A percentile compares a stretch with the other conserved stretches of the same genome.
These are phyloP conservation scores for Sclerotinia glacialis DNA, from an alignment of 2,329 filamentous ascomycete species.

Conservation along the genomic window DNA sequence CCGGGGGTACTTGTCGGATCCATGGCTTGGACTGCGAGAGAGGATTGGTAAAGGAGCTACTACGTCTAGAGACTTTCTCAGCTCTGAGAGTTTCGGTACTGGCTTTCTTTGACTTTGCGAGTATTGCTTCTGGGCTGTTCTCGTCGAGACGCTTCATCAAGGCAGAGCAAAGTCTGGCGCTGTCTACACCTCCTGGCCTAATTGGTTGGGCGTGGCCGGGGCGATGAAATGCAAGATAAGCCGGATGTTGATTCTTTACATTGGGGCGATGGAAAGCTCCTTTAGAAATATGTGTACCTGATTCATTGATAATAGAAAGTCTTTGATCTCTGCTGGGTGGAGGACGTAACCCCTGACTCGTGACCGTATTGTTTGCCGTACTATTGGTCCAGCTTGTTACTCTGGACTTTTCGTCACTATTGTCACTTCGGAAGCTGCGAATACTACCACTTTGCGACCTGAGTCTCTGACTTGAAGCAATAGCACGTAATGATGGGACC, in stretches of 20 bases:
- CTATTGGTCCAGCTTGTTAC: constrained; percentile 68
- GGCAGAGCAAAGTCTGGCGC: constrained; percentile 60
- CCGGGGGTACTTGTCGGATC: constrained; percentile 33
- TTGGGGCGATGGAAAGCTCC: constrained; percentile 39
- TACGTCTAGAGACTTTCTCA: constrained; percentile 23
- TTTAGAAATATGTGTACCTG: constrained; percentile 46
- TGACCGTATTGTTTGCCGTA: constrained; percentile 56
- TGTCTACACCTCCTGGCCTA: constrained; percentile 45
- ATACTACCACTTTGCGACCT: constrained; percentile 55
- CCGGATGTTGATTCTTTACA: constrained; percentile 35
- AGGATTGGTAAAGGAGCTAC: constrained; percentile 26
- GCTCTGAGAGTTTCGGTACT: constrained; percentile 28
- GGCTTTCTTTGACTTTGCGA: constrained; percentile 26
- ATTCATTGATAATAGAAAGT: constrained; percentile 63
- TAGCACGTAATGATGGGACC: constrained; percentile 50
- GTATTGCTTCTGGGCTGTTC: constrained; percentile 38
- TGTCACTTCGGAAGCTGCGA: constrained; percentile 46
- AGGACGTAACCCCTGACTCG: constrained; percentile 38
- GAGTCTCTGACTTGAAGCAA: constrained; percentile 47
- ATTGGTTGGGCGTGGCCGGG: constrained; percentile 23
- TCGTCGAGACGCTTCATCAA: constrained; percentile 56
- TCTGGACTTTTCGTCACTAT: constrained; percentile 56
- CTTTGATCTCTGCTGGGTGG: constrained; percentile 52
- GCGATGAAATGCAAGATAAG: constrained; percentile 32
- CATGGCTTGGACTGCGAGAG: constrained; percentile 27